A percentile compares a stretch with the other conserved stretches of the same genome.
Conservation (phyloP, 306 rosid genomes). For the Corylus avellana region DNA sequence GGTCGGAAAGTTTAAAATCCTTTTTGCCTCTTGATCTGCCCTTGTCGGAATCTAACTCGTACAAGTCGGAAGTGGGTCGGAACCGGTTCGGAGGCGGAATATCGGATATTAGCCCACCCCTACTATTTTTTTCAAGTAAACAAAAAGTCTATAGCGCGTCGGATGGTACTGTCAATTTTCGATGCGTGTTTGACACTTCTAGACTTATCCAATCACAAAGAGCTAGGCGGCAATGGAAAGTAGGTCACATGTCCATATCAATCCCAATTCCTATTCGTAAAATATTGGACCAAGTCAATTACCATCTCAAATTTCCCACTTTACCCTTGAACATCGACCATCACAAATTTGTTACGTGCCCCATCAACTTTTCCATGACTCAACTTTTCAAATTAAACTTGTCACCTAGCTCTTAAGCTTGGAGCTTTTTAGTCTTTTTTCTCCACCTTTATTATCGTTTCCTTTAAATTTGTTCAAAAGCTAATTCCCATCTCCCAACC, state of each 20-base stretch:
- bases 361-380: constrained; percentile 3
- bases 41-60: too few species aligned
- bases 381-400: constrained; percentile 22
- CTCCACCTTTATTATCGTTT: constrained; percentile 14
- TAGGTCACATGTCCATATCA: neutral
- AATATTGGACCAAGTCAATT: neutral
- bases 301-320: too few species aligned
- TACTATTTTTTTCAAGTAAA: too few species aligned
- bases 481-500: constrained; percentile 5
- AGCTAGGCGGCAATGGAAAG: neutral
- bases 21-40: too few species aligned
- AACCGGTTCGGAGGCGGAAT: too few species aligned
- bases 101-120: too few species aligned
- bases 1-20: too few species aligned
- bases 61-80: too few species aligned
- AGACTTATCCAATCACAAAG: neutral
- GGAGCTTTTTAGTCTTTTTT: constrained; percentile 11
- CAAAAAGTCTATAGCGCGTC: too few species aligned
- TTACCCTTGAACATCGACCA: neutral
- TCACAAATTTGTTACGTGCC: neutral
- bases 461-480: neutral
- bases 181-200: neutral
- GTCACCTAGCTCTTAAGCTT: constrained; percentile 21
- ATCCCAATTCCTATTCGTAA: neutral
- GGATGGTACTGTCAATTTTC: too few species aligned